phyloP scores from a whole-genome alignment of 2,329 filamentous ascomycete species.

The Botrytis fragariae region DNA sequence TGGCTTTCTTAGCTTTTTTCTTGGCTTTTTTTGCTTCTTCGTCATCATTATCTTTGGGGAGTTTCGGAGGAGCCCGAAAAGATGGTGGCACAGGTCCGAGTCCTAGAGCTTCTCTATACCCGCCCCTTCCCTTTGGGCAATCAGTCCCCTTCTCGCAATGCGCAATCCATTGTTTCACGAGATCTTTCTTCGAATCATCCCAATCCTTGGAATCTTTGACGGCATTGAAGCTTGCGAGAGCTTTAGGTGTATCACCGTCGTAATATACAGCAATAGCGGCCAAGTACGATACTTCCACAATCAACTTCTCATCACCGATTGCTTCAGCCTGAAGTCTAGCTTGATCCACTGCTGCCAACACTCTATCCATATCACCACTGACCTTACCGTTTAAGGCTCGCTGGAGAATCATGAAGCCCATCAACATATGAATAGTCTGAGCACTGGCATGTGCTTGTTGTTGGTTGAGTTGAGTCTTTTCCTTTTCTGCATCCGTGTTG shows the following conservation, averaged over 20 bases:
- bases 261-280: constrained; percentile 1
- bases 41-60: background rate
- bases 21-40: background rate
- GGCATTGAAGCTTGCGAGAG: background rate
- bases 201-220: background rate
- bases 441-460: background rate
- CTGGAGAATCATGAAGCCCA: constrained; percentile 2
- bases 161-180: background rate
- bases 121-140: background rate
- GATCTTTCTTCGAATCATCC: background rate
- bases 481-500: too few relatives aligned
- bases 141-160: background rate
- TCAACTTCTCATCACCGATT: background rate
- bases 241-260: background rate
- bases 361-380: background rate
- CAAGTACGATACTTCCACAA: background rate
- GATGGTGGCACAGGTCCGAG: background rate
- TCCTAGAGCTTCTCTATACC: background rate
- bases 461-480: background rate
- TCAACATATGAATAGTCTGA: background rate
- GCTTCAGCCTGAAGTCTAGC: background rate
- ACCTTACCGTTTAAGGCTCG: constrained; percentile 3
- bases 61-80: background rate
- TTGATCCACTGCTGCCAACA: background rate
- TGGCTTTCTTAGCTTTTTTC: background rate